phyloP scores from a whole-genome alignment of 768 basidiomycete species.

The Pleurotus pulmonarius region DNA sequence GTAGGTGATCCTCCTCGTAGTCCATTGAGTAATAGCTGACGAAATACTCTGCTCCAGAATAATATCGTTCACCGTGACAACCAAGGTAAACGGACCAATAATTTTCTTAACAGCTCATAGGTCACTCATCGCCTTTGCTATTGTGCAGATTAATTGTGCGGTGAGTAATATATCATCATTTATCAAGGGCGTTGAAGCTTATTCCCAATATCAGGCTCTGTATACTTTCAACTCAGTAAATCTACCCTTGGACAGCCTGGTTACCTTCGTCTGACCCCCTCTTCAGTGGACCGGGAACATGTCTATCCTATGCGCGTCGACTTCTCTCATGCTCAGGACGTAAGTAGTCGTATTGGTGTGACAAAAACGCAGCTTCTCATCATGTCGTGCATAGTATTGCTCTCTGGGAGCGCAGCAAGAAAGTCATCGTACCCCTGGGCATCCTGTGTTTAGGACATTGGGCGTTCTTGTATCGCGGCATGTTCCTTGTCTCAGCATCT shows the following conservation, averaged over 20 bases:
- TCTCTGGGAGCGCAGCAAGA: conserved; percentile 59
- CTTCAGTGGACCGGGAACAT: conserved; percentile 60
- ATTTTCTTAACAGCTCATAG: no score
- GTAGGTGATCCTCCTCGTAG: conserved; percentile 30
- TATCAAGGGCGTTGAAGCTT: background rate
- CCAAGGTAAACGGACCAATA: conserved; percentile 29
- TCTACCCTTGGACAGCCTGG: background rate
- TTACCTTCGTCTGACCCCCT: conserved; percentile 4
- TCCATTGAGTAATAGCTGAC: background rate
- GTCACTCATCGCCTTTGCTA: background rate
- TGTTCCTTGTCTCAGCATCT: conserved; percentile 59
- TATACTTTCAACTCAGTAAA: conserved; percentile 68
- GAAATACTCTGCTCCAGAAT: conserved; percentile 36
- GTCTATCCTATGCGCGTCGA: conserved; percentile 62
- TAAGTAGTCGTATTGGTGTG: conserved; percentile 22
- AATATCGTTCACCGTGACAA: conserved; percentile 49
- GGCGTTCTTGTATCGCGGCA: conserved; percentile 63
- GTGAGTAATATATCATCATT: conserved; percentile 30
- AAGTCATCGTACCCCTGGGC: conserved; percentile 47
- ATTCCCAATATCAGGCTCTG: conserved; percentile 38
- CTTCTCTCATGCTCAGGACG: conserved; percentile 71
- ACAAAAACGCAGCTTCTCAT: no score
- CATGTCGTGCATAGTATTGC: conserved; percentile 43
- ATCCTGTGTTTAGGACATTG: conserved; percentile 60
- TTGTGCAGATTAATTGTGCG: conserved; percentile 51